phyloP scores from a whole-genome alignment of 2,329 filamentous ascomycete genomes.

The Pseudogymnoascus sp. region DNA sequence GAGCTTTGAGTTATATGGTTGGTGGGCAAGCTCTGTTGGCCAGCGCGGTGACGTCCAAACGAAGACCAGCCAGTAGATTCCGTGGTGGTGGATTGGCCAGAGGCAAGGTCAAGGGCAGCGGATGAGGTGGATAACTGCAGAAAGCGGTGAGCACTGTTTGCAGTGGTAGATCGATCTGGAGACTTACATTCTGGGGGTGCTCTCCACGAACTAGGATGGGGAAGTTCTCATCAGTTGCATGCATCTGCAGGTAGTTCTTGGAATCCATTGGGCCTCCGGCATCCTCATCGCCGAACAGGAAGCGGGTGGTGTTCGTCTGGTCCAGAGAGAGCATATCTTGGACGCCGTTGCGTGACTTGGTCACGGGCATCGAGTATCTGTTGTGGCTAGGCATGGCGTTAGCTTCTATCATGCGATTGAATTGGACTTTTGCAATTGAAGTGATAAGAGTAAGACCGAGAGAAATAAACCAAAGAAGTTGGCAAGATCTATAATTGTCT shows the following conservation, averaged over 20 bases:
- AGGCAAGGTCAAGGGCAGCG: conserved; percentile 71
- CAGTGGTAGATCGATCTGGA: conserved; percentile 11
- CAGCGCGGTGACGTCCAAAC: conserved; percentile 27
- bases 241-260: conserved; percentile 62
- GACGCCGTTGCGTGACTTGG: conserved; percentile 57
- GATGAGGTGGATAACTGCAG: conserved; percentile 71
- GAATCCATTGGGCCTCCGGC: conserved; percentile 46
- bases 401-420: conserved; percentile 13
- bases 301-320: conserved; percentile 76
- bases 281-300: conserved; percentile 78
- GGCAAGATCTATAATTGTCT: neutral
- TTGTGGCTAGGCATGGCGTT: conserved; percentile 55
- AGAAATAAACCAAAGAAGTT: conserved; percentile 11
- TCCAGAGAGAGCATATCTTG: conserved; percentile 63
- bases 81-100: conserved; percentile 57
- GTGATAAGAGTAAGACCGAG: conserved; percentile 12
- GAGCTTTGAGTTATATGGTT: conserved; percentile 21
- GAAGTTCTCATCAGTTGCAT: conserved; percentile 74
- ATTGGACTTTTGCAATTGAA: conserved; percentile 10
- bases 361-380: conserved; percentile 90
- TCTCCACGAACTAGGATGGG: conserved; percentile 67
- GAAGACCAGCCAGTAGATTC: conserved; percentile 36
- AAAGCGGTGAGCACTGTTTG: conserved; percentile 32
- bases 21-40: conserved; percentile 37
- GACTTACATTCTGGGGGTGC: conserved; percentile 27